A percentile compares a stretch with the other conserved stretches of the same genome.
Conservation (phyloP, 1,284 basidiomycete species). For the Ganoderma boninense region DNA sequence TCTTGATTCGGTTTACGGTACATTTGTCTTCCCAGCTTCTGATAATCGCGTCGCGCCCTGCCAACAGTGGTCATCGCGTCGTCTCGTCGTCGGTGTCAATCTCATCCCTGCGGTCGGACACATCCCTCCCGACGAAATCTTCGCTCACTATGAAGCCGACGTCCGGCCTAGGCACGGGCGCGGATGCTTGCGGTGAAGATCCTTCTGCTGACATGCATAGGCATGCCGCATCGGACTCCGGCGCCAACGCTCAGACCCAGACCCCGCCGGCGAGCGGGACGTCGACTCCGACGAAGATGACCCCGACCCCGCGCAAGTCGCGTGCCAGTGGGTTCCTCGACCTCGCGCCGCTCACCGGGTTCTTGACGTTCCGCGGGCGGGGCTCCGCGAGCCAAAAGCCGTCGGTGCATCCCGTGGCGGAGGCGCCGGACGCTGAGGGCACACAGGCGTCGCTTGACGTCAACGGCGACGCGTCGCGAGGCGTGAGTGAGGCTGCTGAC, state of each 20-base stretch:
- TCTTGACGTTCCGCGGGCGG: constrained; percentile 59
- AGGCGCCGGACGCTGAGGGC: constrained; percentile 26
- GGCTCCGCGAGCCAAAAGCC: constrained; percentile 50
- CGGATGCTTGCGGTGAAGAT: constrained; percentile 19
- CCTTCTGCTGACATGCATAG: neutral
- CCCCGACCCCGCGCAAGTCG: constrained; percentile 45
- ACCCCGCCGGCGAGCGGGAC: constrained; percentile 59
- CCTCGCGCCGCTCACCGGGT: constrained; percentile 69
- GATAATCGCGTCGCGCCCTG: constrained; percentile 8
- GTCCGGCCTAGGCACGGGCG: constrained; percentile 7
- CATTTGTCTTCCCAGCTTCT: neutral
- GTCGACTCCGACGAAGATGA: constrained; percentile 47
- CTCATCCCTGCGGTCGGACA: constrained; percentile 39
- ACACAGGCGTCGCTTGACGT: constrained; percentile 16
- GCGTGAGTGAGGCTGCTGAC: constrained; percentile 36
- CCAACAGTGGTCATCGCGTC: constrained; percentile 27
- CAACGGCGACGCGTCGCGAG: neutral
- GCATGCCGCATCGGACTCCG: constrained; percentile 4
- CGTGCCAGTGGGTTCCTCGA: constrained; percentile 53
- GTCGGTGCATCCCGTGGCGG: constrained; percentile 37
- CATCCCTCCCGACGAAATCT: constrained; percentile 38
- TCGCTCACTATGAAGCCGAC: constrained; percentile 29
- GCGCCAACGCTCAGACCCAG: constrained; percentile 20
- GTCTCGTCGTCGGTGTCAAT: constrained; percentile 38
- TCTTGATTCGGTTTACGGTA: constrained; percentile 10